These are phyloP conservation scores for Aureobasidium leucospermi DNA, from an alignment of 2,329 filamentous ascomycete species.

Conservation along the genomic window DNA sequence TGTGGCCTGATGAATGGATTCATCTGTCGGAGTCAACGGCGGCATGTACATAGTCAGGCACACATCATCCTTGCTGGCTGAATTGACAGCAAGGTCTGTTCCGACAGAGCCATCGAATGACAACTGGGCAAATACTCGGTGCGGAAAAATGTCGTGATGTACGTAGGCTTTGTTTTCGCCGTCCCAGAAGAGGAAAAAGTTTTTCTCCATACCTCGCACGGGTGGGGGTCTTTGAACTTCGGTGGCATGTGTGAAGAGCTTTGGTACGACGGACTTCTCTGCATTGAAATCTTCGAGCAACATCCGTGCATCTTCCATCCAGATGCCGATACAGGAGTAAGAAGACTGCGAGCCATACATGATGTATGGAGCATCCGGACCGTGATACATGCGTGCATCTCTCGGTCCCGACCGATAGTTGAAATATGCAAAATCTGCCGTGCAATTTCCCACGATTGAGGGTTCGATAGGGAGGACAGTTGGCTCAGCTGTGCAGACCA, in stretches of 20 bases:
- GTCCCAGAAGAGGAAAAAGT: conserved; percentile 58
- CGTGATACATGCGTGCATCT: conserved; percentile 52
- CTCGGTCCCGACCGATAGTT: conserved; percentile 47
- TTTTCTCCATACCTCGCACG: conserved; percentile 48
- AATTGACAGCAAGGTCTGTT: conserved; percentile 38
- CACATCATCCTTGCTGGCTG: conserved; percentile 32
- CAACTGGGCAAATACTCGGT: conserved; percentile 44
- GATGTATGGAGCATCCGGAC: conserved; percentile 43
- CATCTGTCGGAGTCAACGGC: conserved; percentile 26
- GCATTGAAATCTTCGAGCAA: conserved; percentile 34
- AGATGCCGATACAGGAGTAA: conserved; percentile 51
- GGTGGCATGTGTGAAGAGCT: conserved; percentile 36
- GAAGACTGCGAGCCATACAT: conserved; percentile 51
- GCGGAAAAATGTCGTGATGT: conserved; percentile 48
- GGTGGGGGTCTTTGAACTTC: conserved; percentile 47
- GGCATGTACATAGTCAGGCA: conserved; percentile 46
- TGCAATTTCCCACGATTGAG: conserved; percentile 40
- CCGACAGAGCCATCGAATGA: conserved; percentile 40
- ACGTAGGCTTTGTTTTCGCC: conserved; percentile 37
- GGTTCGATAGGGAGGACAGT: conserved; percentile 40
- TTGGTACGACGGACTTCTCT: conserved; percentile 14
- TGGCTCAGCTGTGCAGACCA: conserved; percentile 39
- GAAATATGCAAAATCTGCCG: conserved; percentile 37
- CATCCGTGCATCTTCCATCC: conserved; percentile 47
- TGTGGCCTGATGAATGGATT: conserved; percentile 53